Evolutionary conservation across 768 basidiomycete genomes (phyloP).

Genomic region (Leccinum pellstonianum): DNA sequence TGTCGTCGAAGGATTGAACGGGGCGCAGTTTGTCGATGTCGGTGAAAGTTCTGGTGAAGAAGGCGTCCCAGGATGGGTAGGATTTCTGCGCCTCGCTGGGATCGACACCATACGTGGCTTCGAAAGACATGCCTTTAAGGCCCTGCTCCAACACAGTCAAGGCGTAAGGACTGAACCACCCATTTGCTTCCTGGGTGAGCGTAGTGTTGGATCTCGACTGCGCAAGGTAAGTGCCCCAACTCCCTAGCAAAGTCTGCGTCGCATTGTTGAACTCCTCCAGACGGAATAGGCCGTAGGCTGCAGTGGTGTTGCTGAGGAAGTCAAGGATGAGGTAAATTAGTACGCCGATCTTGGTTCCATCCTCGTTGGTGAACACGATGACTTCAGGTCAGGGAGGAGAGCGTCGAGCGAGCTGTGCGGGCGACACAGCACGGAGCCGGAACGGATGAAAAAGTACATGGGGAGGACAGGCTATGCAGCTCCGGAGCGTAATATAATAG

Average conservation of each 20-base stretch:
- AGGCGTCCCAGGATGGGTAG: conserved; percentile 45
- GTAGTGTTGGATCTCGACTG: conserved; percentile 4
- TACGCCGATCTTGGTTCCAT: conserved; percentile 7
- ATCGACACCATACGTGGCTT: no score
- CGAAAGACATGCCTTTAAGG: no score
- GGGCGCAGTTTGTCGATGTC: background rate
- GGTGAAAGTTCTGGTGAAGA: conserved; percentile 47
- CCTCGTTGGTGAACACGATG: background rate
- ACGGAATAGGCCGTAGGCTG: conserved; percentile 19
- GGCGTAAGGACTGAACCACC: background rate
- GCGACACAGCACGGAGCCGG: no score
- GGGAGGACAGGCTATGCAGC: no score
- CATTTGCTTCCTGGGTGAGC: background rate
- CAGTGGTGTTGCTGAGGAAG: conserved; percentile 22
- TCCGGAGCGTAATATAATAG: no score
- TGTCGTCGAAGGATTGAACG: background rate
- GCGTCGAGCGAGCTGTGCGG: no score
- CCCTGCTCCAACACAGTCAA: background rate
- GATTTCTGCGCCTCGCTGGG: background rate
- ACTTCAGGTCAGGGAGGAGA: background rate
- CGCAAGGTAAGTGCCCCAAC: conserved; percentile 5
- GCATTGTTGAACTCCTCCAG: conserved; percentile 3
- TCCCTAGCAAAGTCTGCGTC: background rate
- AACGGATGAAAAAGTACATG: no score
- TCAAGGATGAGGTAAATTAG: conserved; percentile 19